Evolutionary conservation across 768 basidiomycete genomes (phyloP).

Genomic region (Rhizopogon vesiculosus): DNA sequence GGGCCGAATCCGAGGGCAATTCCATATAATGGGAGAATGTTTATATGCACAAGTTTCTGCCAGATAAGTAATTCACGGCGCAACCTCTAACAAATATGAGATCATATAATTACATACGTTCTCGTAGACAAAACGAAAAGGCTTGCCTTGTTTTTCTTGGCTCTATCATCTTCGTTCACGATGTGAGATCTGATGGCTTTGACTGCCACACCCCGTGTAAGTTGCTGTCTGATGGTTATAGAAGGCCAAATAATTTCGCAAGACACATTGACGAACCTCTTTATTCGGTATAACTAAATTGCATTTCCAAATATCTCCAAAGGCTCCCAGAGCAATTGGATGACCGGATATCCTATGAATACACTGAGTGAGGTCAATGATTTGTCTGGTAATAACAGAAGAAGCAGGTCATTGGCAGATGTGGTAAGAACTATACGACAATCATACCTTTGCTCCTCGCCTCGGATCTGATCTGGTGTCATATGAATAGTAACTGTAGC

Average conservation of each 20-base stretch:
- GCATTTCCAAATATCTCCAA: slow-evolving; percentile 6
- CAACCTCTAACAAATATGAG: slow-evolving; percentile 7
- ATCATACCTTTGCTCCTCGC: not conserved
- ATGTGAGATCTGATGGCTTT: slow-evolving; percentile 5
- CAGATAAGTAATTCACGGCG: slow-evolving; percentile 18
- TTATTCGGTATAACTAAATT: not conserved
- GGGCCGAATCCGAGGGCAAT: slow-evolving; percentile 17
- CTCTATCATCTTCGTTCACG: not conserved
- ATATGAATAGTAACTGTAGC: no score
- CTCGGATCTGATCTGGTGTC: not conserved
- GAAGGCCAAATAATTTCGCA: not conserved
- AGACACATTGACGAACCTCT: not conserved
- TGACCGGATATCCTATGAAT: not conserved
- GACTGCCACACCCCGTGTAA: not conserved
- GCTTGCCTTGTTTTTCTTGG: slow-evolving; percentile 1
- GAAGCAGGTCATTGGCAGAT: not conserved
- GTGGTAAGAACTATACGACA: not conserved
- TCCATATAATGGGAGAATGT: slow-evolving; percentile 17
- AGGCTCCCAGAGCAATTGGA: slow-evolving; percentile 3
- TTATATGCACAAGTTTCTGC: slow-evolving; percentile 13
- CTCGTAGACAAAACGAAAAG: not conserved
- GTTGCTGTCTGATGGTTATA: not conserved
- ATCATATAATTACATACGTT: not conserved
- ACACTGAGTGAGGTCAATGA: not conserved
- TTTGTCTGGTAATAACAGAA: not conserved